Base-by-base conservation (phyloP, 768 basidiomycete genomes). In the Mycena polygramma region DNA sequence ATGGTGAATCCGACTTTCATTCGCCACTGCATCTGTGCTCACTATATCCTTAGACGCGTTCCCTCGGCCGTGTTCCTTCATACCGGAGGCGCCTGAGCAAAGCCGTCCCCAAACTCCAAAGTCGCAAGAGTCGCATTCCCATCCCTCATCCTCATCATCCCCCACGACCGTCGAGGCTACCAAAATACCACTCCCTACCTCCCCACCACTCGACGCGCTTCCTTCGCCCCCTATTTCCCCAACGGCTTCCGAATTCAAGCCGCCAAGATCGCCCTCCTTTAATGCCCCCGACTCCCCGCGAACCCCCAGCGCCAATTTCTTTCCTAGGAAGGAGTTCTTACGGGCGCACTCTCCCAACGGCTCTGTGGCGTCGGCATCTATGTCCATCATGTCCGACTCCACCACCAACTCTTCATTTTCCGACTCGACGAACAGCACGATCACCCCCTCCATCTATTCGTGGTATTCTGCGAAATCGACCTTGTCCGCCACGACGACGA, bases 61-160 rank as follows among this genome's bases (percentile, higher is more conserved):
- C 76, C 84, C 86, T 39, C 79, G 81, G 24, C 84, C 86, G 2
- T 76, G 75, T 46, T 83, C 84, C 9, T 79, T 79, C 46, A 64
- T 83, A 43, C 79, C 80, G 0, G 76, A 78, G 41, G 57, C 75
- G 7, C 43, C 69, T 35, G 39, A 69, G 7, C 71, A 73, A 30
- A 70, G 72, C 48, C 77, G 80, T 17, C 69, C 69, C 14, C 52
- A 57, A 51, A 70, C 69, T 6, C 64, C 69, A 6, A 30, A 30
- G 30, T 30, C 7, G 52, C 55, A 5, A 30, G 46, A 26, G 11
- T 30, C 22, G 30, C 30, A 30, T 30, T 30, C 30, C 30, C 30
- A 30, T 55, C 55, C 54, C 39, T 63, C 35, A 48, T 53, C 46
- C 1, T 22, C 58, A 36, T 22, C 66, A 49, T 36, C 59, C 30